Conservation (phyloP, 768 basidiomycete species). For the Boletus coccyginus region DNA sequence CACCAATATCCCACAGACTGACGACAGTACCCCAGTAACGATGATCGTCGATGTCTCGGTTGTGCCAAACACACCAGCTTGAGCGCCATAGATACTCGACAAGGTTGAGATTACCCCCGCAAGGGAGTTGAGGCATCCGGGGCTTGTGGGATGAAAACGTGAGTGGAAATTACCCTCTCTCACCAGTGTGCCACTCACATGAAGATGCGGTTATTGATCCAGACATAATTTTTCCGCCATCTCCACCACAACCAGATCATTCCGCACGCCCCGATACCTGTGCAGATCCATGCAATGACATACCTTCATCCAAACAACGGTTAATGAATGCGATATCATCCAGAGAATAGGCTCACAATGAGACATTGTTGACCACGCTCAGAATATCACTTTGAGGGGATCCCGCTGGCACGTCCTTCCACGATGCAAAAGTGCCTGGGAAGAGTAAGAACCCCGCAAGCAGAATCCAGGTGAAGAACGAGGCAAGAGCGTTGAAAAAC, state of each 20-base stretch:
- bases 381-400: constrained; percentile 35
- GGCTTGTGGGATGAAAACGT: constrained; percentile 33
- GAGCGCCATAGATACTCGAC: constrained; percentile 47
- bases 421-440: constrained; percentile 58
- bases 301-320: constrained; percentile 34
- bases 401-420: constrained; percentile 24
- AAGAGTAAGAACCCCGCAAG: constrained; percentile 62
- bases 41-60: constrained; percentile 46
- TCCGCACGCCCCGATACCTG: constrained; percentile 49
- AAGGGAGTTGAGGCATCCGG: constrained; percentile 54
- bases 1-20: constrained; percentile 41
- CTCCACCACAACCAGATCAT: constrained; percentile 62
- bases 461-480: constrained; percentile 62
- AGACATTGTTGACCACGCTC: constrained; percentile 38
- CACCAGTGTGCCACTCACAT: constrained; percentile 36
- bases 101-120: constrained; percentile 57
- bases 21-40: constrained; percentile 40
- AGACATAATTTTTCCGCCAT: constrained; percentile 58
- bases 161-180: background rate
- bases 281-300: constrained; percentile 52
- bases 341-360: constrained; percentile 39
- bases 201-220: constrained; percentile 56
- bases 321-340: background rate
- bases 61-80: constrained; percentile 43
- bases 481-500: constrained; percentile 47